Evolutionary conservation across 78 protist genomes (phyloP).

Genomic region (Protostelium mycophagum): DNA sequence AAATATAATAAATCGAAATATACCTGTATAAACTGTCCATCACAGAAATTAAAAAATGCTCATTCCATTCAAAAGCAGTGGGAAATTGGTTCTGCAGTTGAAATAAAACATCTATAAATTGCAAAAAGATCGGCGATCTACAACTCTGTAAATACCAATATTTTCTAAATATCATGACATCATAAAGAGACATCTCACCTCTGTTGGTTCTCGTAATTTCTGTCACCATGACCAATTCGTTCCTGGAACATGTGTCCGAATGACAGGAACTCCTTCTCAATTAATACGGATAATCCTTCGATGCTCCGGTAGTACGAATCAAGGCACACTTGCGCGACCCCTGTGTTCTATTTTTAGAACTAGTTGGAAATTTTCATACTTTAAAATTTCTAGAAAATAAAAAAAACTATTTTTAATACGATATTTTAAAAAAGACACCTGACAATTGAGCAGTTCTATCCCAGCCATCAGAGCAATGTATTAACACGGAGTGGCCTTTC

Average conservation of each 20-base stretch:
- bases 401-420: constrained; percentile 1
- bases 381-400: not conserved
- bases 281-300: constrained; percentile 77
- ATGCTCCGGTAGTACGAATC: constrained; percentile 91
- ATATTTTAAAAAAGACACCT: not conserved
- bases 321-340: constrained; percentile 62
- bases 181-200: constrained; percentile 67
- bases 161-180: too few relatives aligned
- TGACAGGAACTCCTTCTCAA: constrained; percentile 92
- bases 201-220: constrained; percentile 8
- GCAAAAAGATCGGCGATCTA: constrained; percentile 87
- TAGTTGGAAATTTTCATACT: not conserved
- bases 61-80: constrained; percentile 84
- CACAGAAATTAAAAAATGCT: constrained; percentile 50
- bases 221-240: constrained; percentile 49
- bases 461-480: constrained; percentile 98
- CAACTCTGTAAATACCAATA: constrained; percentile 46
- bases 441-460: constrained; percentile 70
- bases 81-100: constrained; percentile 74
- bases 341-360: not conserved
- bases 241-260: constrained; percentile 83
- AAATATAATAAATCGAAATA: not conserved
- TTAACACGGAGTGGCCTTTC: constrained; percentile 33
- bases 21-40: constrained; percentile 12
- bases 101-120: constrained; percentile 86